Base-by-base conservation (phyloP, 495 filamentous ascomycete genomes). In the Evernia prunastri region DNA sequence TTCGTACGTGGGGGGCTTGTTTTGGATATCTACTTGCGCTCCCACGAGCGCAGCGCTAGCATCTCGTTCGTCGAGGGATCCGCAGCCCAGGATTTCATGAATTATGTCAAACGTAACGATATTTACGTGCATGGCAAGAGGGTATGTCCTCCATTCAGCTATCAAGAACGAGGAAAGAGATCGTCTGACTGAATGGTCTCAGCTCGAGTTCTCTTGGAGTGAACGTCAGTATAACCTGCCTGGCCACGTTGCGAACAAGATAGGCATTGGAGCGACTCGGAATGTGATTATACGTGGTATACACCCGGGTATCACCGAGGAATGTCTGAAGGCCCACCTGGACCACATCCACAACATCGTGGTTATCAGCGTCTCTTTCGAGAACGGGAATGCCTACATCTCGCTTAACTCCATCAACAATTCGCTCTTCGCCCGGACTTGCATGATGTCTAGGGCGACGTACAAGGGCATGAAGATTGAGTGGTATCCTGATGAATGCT, bases 281-380 rank as follows among this genome's bases (percentile, higher is more conserved):
- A 92, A 92, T 68, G 72, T 96, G 29, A 74, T 91, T 42, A 79
- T 95, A 54, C 80, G 78, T 66, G 81, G 81, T 11, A 81, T 81
- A 33, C 76, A 80, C 53, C 71, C 75, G 37, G 81, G 77, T 58
- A 80, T 90, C 64, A 91, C 86, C 0, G 87, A 88, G 61, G 74
- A 78, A 5, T 70, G 77, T 7, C 83, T 96, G 53, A 84, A 88
- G 3, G 82, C 87, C 8, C 87, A 96, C 68, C 75, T 93, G 49
- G 87, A 93, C 20, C 91, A 94, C 70, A 92, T 95, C 66, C 84
- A 92, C 72, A 89, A 90, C 68, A 77, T 93, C 13, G 78, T 87
- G 36, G 79, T 96, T 18, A 81, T 92, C 71, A 82, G 82, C 62
- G 76, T 93, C 27, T 76, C 76, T 40, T 87, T 88, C 72, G 72